These are phyloP conservation scores for Citrus cavaleriei DNA, from an alignment of 345 rosid genomes.

Conservation along the genomic window DNA sequence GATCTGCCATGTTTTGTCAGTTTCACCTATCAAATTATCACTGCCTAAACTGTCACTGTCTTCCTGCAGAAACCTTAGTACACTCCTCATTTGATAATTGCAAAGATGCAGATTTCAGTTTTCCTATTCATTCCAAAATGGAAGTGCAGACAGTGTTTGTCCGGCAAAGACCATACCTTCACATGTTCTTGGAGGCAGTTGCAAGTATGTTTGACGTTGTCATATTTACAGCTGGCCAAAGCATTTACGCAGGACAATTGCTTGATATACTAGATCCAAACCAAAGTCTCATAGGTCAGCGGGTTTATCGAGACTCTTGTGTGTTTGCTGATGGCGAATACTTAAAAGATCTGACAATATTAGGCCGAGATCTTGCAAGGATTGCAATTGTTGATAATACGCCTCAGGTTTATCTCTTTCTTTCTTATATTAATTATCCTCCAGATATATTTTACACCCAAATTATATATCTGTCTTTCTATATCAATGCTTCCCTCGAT, in stretches of 20 bases:
- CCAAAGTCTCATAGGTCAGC: constrained; percentile 20
- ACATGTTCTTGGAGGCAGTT: constrained; percentile 18
- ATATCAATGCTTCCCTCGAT: too few species aligned
- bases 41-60: not conserved
- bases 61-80: constrained; percentile 14
- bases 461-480: constrained; percentile 1
- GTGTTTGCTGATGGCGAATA: constrained; percentile 17
- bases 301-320: constrained; percentile 21
- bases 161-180: constrained; percentile 16
- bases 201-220: constrained; percentile 22
- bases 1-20: not conserved
- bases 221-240: constrained; percentile 20
- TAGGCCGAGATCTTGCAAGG: constrained; percentile 22
- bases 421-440: not conserved
- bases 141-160: constrained; percentile 18
- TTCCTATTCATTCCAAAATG: constrained; percentile 17
- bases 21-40: not conserved
- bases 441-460: too few species aligned
- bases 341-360: constrained; percentile 18
- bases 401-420: constrained; percentile 14
- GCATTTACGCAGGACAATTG: constrained; percentile 16
- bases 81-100: constrained; percentile 16
- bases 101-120: constrained; percentile 13
- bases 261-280: constrained; percentile 20
- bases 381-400: constrained; percentile 20